Base-by-base conservation (phyloP, 2,329 filamentous ascomycete species). In the Monilinia polystroma region DNA sequence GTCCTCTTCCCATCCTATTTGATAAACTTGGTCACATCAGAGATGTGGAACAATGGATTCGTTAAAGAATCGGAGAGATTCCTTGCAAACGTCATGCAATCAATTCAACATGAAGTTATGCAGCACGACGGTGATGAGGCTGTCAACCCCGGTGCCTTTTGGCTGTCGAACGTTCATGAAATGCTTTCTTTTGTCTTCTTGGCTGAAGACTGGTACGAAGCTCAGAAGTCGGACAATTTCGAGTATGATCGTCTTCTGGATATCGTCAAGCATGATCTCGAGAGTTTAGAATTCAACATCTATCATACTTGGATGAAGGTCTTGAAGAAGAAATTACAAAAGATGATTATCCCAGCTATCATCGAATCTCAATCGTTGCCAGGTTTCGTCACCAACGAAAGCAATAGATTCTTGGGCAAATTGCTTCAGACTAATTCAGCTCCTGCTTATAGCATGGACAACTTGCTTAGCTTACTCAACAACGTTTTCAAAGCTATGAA, bases 261-360 rank as follows among this genome's bases (percentile, higher is more conserved):
- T 80, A 98, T 99, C 78, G 95, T 99, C 77, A 99, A 99, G 85
- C 95, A 99, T 78, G 95, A 99, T 78, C 83, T 99, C 63, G 95
- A 99, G 82, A 97, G 92, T 79, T 84, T 99, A 70, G 95, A 99
- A 81, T 99, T 99, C 84, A 99, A 99, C 83, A 99, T 99, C 75
- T 99, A 99, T 80, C 95, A 99, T 81, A 99, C 95, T 35, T 99
- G 95, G 95, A 99, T 99, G 95, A 99, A 99, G 84, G 92, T 97
- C 67, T 82, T 99, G 76, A 99, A 99, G 86, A 97, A 97, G 87
- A 97, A 96, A 82, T 85, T 99, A 70, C 92, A 96, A 75, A 98
- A 98, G 86, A 99, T 99, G 95, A 96, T 99, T 76, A 96, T 99
- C 64, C 95, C 95, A 1, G 95, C 95, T 66, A 99, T 99, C 78